These are phyloP conservation scores for Carnegiea gigantea DNA, from an alignment of 179 eudicot genomes.

Conservation along the genomic window DNA sequence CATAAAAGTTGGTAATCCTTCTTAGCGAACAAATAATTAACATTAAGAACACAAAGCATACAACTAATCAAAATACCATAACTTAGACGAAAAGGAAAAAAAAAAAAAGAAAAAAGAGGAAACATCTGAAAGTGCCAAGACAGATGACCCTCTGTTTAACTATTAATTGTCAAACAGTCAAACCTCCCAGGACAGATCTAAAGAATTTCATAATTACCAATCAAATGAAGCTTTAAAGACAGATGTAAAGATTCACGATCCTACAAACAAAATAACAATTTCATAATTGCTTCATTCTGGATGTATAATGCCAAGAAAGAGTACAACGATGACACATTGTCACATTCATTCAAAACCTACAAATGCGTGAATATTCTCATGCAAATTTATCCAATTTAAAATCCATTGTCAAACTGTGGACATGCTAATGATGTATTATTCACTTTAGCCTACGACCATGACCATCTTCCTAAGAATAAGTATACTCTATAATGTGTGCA, in stretches of 20 bases:
- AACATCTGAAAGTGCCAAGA: neutral
- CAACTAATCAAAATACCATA: neutral
- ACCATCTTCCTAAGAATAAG: neutral
- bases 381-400: neutral
- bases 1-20: constrained; percentile 12
- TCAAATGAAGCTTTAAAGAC: no score
- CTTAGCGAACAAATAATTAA: neutral
- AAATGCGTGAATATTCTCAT: neutral
- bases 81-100: no score
- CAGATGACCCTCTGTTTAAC: neutral
- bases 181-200: neutral
- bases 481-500: neutral
- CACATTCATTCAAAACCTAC: neutral
- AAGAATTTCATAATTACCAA: neutral
- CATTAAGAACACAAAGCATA: neutral
- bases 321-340: no score
- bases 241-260: no score
- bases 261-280: no score
- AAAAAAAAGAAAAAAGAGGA: neutral
- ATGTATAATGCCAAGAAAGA: no score
- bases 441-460: neutral
- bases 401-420: neutral
- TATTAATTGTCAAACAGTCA: neutral
- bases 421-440: neutral
- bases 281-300: no score